phyloP scores from a whole-genome alignment of 352 stramenopile species.

The Phytophthora syringae region DNA sequence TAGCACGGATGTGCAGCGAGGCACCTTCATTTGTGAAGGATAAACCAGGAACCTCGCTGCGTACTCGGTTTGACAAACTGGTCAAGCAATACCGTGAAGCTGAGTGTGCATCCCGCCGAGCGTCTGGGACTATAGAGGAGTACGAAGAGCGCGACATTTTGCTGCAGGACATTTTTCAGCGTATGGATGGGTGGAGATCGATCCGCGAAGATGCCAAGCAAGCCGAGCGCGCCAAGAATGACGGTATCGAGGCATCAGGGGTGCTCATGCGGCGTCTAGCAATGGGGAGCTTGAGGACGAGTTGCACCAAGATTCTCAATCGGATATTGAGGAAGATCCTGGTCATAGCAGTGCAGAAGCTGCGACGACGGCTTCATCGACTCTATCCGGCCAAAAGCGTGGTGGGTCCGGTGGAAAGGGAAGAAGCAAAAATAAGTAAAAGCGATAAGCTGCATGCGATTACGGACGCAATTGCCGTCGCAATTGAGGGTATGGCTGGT shows the following conservation, averaged over 20 bases:
- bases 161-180: constrained; percentile 10
- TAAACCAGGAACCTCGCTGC: background rate
- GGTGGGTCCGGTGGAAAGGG: background rate
- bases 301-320: background rate
- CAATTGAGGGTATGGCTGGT: background rate
- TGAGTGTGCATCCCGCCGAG: background rate
- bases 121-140: constrained; percentile 6
- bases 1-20: background rate
- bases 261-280: constrained; percentile 4
- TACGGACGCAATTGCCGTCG: background rate
- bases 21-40: background rate
- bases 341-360: too few species aligned
- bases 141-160: constrained; percentile 18
- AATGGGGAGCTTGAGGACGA: constrained; percentile 13
- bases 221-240: background rate
- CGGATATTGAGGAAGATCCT: background rate
- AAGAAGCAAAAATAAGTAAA: background rate
- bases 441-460: background rate
- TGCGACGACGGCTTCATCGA: background rate
- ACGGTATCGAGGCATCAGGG: constrained; percentile 7
- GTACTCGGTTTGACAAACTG: constrained; percentile 13
- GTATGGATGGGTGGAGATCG: constrained; percentile 10
- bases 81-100: background rate
- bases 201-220: constrained; percentile 1
- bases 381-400: too few species aligned